Evolutionary conservation across 1,284 basidiomycete species (phyloP).

Genomic region (Pseudozyma sp.): DNA sequence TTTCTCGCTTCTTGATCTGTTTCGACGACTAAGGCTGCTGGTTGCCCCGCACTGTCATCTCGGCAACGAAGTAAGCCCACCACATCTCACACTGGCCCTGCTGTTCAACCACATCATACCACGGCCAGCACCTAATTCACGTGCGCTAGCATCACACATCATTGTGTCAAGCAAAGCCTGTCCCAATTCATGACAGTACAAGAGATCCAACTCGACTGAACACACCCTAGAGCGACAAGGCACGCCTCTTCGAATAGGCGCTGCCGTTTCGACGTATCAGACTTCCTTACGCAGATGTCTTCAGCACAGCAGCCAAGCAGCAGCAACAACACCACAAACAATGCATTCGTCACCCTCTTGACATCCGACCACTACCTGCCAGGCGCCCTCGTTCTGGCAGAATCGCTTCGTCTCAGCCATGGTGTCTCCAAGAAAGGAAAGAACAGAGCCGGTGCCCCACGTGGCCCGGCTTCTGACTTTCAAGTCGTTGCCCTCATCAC

Average conservation of each 20-base stretch:
- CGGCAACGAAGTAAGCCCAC: no score
- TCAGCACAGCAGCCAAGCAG: constrained; percentile 19
- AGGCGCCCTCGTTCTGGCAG: constrained; percentile 86
- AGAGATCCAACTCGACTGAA: neutral
- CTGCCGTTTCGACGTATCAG: neutral
- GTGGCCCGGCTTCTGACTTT: constrained; percentile 9
- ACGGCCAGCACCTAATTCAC: no score
- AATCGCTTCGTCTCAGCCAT: constrained; percentile 74
- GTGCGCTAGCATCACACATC: neutral
- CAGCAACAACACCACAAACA: constrained; percentile 64
- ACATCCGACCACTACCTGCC: constrained; percentile 91
- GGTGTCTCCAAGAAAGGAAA: constrained; percentile 24
- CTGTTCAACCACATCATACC: no score
- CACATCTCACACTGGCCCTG: no score
- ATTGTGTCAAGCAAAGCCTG: neutral
- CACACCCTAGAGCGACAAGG: constrained; percentile 1
- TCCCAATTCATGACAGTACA: neutral
- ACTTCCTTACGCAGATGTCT: constrained; percentile 22
- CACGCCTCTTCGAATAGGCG: constrained; percentile 4
- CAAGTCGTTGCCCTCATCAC: constrained; percentile 92
- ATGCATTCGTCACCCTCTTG: constrained; percentile 76
- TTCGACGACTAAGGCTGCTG: no score
- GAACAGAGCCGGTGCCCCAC: constrained; percentile 1
- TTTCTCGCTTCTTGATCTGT: no score
- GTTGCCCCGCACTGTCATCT: no score